Conservation (phyloP, 495 filamentous ascomycete species). For the Ramalina intermedia region DNA sequence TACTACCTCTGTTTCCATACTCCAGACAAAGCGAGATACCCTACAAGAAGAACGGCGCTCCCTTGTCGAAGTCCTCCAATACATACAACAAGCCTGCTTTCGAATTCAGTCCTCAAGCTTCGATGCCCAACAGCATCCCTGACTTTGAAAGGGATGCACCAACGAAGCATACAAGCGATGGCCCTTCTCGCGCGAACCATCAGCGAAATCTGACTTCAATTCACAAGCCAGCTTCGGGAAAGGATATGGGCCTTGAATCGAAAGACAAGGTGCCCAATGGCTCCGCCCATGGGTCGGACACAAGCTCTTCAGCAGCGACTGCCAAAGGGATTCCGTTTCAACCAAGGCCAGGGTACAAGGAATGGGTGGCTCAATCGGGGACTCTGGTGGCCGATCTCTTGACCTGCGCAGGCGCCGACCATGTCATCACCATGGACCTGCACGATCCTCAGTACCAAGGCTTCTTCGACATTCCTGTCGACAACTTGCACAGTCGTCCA, state of each 20-base stretch:
- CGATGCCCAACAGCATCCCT: constrained; percentile 54
- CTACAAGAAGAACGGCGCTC: constrained; percentile 88
- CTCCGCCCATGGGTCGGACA: constrained; percentile 41
- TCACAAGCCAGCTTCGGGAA: constrained; percentile 32
- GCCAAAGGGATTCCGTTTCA: constrained; percentile 46
- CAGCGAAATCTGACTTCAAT: constrained; percentile 23
- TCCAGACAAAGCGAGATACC: constrained; percentile 88
- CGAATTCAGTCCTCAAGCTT: constrained; percentile 80
- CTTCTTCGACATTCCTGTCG: constrained; percentile 88
- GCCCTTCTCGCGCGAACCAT: constrained; percentile 14
- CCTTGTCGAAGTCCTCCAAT: constrained; percentile 53
- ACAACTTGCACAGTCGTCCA: constrained; percentile 85
- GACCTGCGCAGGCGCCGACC: constrained; percentile 91
- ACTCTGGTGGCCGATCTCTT: constrained; percentile 89
- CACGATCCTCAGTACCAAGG: constrained; percentile 98
- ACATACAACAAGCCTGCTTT: constrained; percentile 34
- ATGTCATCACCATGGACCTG: constrained; percentile 89
- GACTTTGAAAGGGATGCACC: constrained; percentile 50
- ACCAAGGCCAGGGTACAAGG: constrained; percentile 83
- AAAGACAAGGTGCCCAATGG: constrained; percentile 28
- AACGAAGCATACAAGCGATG: constrained; percentile 42
- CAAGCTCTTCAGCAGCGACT: constrained; percentile 28
- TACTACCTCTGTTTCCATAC: constrained; percentile 93
- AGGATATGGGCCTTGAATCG: constrained; percentile 46
- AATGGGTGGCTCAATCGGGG: constrained; percentile 96